Base-by-base conservation (phyloP, 176 grass and related monocot species). In the Coix lacrymajobi region DNA sequence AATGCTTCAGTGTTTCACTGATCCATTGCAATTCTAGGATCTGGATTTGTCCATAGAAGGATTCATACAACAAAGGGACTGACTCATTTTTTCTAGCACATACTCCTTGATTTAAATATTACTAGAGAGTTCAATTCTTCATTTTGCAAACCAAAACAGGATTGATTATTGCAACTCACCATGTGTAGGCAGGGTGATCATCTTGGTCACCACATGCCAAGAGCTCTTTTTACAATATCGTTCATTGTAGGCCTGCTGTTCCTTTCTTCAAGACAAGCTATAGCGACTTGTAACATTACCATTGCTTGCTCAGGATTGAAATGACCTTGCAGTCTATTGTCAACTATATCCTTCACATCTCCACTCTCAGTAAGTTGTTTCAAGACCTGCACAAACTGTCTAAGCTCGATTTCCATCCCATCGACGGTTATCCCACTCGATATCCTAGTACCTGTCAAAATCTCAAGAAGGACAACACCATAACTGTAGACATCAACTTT, bases 401-500 rank as follows among this genome's bases (percentile, higher is more conserved):
- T 66, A 40, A 88, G 17, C 4, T 87, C 81, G 22, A 40, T 30
- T 11, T 39, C 79, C 24, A 41, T 62, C 69, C 78, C 82, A 30
- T 81, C 49, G n/a, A 83, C 78, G 28, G 11, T 40, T 29, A 89
- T 45, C 60, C 65, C 81, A 81, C 60, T 81, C 20, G 84, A 90
- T n/a, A 92, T 85, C 74, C 79, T 85, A 31, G 28, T 82, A 33
- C 92, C 92, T 19, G 46, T 92, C 8, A 91, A 51, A 69, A 94
- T 79, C 73, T 94, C 92, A 6, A 94, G 71, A 43, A 91, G 87
- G 8, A 94, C 89, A 38, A 87, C 28, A 4, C 92, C 89, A 56
- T 83, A 90, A 60, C 93, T 90, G 44, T 90, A 92, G 22, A 92
- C 87, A 73, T 95, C 87, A 2, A 95, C 85, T 60, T 95, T 95